A percentile compares a stretch with the other conserved stretches of the same genome.
Conservation (phyloP, 441 rosid genomes). For the Monsonia emarginata region DNA sequence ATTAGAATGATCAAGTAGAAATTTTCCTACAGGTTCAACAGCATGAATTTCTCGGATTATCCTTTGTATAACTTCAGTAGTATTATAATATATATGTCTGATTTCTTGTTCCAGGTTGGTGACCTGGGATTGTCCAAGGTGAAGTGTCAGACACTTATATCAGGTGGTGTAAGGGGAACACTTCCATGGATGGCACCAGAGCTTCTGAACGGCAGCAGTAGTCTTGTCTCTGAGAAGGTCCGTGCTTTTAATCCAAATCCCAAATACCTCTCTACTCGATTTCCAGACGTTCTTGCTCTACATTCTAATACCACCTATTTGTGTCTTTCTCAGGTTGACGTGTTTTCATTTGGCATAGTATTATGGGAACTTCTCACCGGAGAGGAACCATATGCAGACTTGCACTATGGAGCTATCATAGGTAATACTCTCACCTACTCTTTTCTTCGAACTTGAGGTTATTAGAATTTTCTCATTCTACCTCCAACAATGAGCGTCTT, state of each 20-base stretch:
- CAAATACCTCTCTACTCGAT: no score
- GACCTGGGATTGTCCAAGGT: constrained; percentile 66
- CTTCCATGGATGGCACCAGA: no score
- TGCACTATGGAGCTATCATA: constrained; percentile 64
- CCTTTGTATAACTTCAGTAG: no score
- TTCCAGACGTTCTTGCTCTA: no score
- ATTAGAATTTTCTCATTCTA: no score
- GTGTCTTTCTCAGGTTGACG: constrained; percentile 37
- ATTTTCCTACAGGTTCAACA: no score
- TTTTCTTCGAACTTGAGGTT: no score
- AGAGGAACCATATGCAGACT: constrained; percentile 57
- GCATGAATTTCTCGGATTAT: no score
- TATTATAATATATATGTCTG: no score
- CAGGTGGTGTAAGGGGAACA: constrained; percentile 9
- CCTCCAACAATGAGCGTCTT: no score
- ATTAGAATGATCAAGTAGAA: no score
- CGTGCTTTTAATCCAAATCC: no score
- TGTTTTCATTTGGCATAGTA: constrained; percentile 61
- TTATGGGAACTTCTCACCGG: constrained; percentile 64
- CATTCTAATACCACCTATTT: background rate
- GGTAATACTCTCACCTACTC: constrained; percentile 30
- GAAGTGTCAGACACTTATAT: constrained; percentile 57
- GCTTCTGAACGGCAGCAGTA: constrained; percentile 53
- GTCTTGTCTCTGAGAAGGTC: constrained; percentile 60
- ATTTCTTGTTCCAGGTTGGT: constrained; percentile 34